Evolutionary conservation across 2,329 filamentous ascomycete genomes (phyloP).

Genomic region (Botrytis deweyae): DNA sequence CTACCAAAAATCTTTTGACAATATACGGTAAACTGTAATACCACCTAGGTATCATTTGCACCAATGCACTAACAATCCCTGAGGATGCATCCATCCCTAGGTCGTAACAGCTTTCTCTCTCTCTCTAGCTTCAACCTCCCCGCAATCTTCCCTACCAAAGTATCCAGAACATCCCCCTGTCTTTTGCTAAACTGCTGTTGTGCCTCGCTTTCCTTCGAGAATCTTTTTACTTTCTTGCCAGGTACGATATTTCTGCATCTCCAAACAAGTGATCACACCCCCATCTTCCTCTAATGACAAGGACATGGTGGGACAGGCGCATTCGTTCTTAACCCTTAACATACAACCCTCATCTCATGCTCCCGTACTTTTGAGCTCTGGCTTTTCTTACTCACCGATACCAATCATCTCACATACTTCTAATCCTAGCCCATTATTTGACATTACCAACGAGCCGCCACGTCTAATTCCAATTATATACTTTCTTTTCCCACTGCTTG

Average conservation of each 20-base stretch:
- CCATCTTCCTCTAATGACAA: slow-evolving; percentile 10
- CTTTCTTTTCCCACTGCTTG: neutral
- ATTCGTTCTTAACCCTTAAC: slow-evolving; percentile 2
- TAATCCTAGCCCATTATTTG: neutral
- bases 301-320: neutral
- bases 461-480: neutral
- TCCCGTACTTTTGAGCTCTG: neutral
- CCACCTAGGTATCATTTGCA: neutral
- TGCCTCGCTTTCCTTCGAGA: slow-evolving; percentile 18
- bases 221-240: slow-evolving; percentile 11
- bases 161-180: neutral
- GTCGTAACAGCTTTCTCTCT: neutral
- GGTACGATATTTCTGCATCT: neutral
- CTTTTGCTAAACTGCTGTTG: neutral
- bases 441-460: neutral
- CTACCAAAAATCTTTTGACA: neutral
- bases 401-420: slow-evolving; percentile 3
- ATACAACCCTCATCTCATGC: neutral
- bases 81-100: neutral
- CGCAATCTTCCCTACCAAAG: slow-evolving; percentile 18
- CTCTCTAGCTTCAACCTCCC: slow-evolving; percentile 18
- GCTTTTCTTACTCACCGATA: slow-evolving; percentile 9
- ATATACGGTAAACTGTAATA: neutral
- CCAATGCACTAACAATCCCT: slow-evolving; percentile 1
- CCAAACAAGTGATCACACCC: slow-evolving; percentile 16